A percentile compares a stretch with the other conserved stretches of the same genome.
These are phyloP conservation scores for Solanum aculeatissimum DNA, from an alignment of 305 asterid genomes.

Conservation along the genomic window DNA sequence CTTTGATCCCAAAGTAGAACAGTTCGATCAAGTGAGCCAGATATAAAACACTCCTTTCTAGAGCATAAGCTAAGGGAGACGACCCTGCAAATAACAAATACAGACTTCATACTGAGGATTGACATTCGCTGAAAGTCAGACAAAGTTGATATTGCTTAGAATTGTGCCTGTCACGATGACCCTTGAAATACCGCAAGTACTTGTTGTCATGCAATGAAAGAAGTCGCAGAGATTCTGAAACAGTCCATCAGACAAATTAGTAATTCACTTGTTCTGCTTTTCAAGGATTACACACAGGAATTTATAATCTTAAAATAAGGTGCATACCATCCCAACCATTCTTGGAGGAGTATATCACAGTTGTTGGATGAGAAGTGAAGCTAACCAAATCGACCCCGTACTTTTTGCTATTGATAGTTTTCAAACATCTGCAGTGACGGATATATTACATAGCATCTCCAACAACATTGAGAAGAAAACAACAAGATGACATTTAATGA, in stretches of 20 bases:
- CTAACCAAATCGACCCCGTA: slow-evolving; percentile 95
- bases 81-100: slow-evolving; percentile 47
- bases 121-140: neutral
- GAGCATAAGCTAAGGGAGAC: slow-evolving; percentile 86
- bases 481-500: neutral
- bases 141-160: neutral
- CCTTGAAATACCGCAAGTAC: slow-evolving; percentile 96
- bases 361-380: slow-evolving; percentile 93
- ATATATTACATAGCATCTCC: neutral
- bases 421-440: slow-evolving; percentile 53
- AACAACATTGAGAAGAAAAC: neutral
- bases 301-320: neutral
- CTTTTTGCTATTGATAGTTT: slow-evolving; percentile 94
- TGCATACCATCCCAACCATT: slow-evolving; percentile 98
- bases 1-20: slow-evolving; percentile 98
- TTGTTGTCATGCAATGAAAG: slow-evolving; percentile 94
- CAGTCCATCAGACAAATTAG: slow-evolving; percentile 7
- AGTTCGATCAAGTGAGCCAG: slow-evolving; percentile 89
- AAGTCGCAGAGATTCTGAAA: slow-evolving; percentile 90
- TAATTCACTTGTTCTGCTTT: neutral
- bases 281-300: neutral
- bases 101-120: neutral
- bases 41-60: slow-evolving; percentile 73
- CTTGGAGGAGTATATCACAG: slow-evolving; percentile 95
- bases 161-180: slow-evolving; percentile 91